Conservation (phyloP, 192 early-diverging fungal species). For the Glomus cerebriforme region DNA sequence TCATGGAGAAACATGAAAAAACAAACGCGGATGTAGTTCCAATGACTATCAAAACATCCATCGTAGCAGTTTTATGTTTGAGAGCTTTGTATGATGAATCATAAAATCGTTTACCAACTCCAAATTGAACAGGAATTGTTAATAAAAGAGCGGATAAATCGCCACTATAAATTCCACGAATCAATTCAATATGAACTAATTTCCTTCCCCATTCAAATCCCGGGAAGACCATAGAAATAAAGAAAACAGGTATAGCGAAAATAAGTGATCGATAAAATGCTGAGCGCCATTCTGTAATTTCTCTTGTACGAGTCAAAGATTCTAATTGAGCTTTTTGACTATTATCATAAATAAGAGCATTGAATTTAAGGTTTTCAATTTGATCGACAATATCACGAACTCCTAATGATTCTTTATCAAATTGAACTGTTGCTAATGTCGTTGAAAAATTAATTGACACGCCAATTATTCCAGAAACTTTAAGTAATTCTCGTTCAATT, state of each 20-base stretch:
- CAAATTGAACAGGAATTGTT: constrained; percentile 94
- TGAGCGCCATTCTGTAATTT: constrained; percentile 79
- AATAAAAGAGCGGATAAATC: constrained; percentile 69
- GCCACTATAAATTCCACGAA: constrained; percentile 68
- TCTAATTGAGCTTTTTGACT: constrained; percentile 81
- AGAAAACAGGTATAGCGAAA: constrained; percentile 82
- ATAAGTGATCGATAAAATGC: constrained; percentile 65
- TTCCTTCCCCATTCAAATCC: constrained; percentile 40
- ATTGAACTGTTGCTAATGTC: constrained; percentile 75
- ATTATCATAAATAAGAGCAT: constrained; percentile 67
- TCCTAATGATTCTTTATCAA: constrained; percentile 60
- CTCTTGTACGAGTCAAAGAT: constrained; percentile 80
- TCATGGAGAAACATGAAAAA: constrained; percentile 79
- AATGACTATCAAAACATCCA: constrained; percentile 92
- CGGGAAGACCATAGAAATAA: constrained; percentile 78
- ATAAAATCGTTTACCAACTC: constrained; percentile 81
- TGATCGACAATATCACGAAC: constrained; percentile 77
- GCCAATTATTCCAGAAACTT: constrained; percentile 58
- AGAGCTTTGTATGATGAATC: constrained; percentile 75
- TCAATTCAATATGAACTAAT: constrained; percentile 42
- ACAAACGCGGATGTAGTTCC: constrained; percentile 85
- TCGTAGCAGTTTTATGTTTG: constrained; percentile 82
- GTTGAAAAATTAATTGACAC: constrained; percentile 78
- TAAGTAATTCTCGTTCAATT: constrained; percentile 71
- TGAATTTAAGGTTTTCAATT: constrained; percentile 83